Conservation (phyloP, 2,329 filamentous ascomycete species). For the Xylariaceae sp. region DNA sequence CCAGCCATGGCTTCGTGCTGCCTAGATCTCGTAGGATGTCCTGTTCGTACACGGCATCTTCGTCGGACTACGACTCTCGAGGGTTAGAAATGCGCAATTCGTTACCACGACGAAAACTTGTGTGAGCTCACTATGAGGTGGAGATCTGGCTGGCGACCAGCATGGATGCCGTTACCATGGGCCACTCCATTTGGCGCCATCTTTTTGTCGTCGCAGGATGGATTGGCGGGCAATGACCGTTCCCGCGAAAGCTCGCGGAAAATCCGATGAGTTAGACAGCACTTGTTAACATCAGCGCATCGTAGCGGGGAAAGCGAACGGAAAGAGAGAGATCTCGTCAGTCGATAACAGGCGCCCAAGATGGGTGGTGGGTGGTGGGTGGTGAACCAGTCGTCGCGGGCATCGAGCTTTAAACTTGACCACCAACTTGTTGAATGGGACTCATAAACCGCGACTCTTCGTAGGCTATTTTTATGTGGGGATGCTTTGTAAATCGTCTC, state of each 20-base stretch:
- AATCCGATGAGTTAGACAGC: constrained; percentile 9
- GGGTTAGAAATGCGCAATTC: constrained; percentile 24
- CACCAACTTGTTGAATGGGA: constrained; percentile 5
- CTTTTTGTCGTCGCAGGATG: constrained; percentile 18
- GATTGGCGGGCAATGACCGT: constrained; percentile 15
- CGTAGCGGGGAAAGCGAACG: too few relatives aligned
- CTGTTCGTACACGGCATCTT: constrained; percentile 94
- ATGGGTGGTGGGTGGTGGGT: background rate
- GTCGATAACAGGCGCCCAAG: constrained; percentile 6
- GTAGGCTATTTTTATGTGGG: constrained; percentile 16
- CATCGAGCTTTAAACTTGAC: constrained; percentile 9
- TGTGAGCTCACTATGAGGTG: constrained; percentile 40
- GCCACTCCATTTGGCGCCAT: constrained; percentile 30
- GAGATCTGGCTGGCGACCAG: constrained; percentile 39
- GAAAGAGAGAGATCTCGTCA: constrained; percentile 1
- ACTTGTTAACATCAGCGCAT: constrained; percentile 18
- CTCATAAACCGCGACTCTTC: constrained; percentile 16
- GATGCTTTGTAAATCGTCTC: too few relatives aligned
- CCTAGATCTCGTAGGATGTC: constrained; percentile 82
- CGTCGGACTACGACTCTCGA: constrained; percentile 58
- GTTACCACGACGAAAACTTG: background rate
- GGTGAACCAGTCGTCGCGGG: constrained; percentile 8
- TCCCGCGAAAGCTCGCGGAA: constrained; percentile 19
- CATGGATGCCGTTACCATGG: constrained; percentile 28
- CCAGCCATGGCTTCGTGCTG: constrained; percentile 89